phyloP scores from a whole-genome alignment of 352 stramenopile genomes.

The Phytophthora brassicae region DNA sequence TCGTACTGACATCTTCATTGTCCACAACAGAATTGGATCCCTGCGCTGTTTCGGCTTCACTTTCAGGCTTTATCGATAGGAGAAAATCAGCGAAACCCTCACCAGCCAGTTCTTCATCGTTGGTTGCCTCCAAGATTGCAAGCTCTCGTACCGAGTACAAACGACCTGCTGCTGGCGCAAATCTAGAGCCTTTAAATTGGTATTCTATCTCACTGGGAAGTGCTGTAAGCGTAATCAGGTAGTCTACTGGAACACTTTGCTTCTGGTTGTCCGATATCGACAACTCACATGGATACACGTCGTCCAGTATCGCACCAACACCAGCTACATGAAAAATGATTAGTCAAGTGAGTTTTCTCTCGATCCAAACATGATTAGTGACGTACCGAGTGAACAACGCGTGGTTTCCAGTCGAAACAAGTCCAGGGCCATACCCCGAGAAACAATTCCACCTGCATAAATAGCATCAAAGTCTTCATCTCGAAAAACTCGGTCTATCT shows the following conservation, averaged over 20 bases:
- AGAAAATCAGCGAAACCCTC: slow-evolving; percentile 35
- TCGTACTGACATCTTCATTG: background rate
- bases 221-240: slow-evolving; percentile 57
- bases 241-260: slow-evolving; percentile 36
- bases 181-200: slow-evolving; percentile 30
- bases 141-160: slow-evolving; percentile 68
- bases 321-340: slow-evolving; percentile 36
- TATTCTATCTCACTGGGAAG: slow-evolving; percentile 37
- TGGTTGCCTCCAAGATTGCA: slow-evolving; percentile 33
- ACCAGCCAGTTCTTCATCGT: slow-evolving; percentile 18
- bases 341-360: slow-evolving; percentile 1
- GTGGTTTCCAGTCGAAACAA: slow-evolving; percentile 46
- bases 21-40: background rate
- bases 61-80: slow-evolving; percentile 6
- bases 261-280: slow-evolving; percentile 17
- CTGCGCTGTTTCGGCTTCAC: slow-evolving; percentile 1
- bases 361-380: background rate
- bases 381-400: slow-evolving; percentile 41
- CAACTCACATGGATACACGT: slow-evolving; percentile 55
- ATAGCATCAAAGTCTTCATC: slow-evolving; percentile 43
- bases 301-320: slow-evolving; percentile 64
- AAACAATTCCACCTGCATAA: slow-evolving; percentile 34
- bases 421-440: slow-evolving; percentile 27
- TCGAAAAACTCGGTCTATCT: slow-evolving; percentile 33
- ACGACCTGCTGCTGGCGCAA: slow-evolving; percentile 37